Evolutionary conservation across 2,329 filamentous ascomycete species (phyloP).

Genomic region (Trichophyton schoenleinii): DNA sequence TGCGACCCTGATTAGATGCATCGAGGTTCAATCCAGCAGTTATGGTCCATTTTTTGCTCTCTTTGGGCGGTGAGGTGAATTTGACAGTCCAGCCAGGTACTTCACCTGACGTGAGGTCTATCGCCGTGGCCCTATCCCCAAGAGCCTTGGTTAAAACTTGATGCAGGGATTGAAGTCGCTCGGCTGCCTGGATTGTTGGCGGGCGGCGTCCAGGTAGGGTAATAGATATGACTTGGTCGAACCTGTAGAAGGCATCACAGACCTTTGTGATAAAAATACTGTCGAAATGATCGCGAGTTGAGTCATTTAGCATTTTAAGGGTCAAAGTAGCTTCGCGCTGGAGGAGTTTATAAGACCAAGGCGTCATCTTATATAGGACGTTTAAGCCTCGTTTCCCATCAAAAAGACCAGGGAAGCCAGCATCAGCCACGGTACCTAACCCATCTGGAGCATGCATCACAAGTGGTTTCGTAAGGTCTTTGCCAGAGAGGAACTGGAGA

Average conservation of each 20-base stretch:
- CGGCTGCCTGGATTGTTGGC: constrained; percentile 17
- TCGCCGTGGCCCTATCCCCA: constrained; percentile 57
- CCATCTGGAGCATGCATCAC: constrained; percentile 27
- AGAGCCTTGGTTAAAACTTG: constrained; percentile 57
- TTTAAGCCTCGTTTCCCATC: constrained; percentile 66
- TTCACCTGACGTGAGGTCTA: constrained; percentile 44
- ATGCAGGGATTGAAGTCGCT: constrained; percentile 39
- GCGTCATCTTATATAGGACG: constrained; percentile 76
- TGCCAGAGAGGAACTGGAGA: constrained; percentile 70
- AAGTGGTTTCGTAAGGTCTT: constrained; percentile 59
- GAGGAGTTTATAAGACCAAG: constrained; percentile 66
- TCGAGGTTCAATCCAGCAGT: constrained; percentile 64
- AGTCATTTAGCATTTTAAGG: constrained; percentile 61
- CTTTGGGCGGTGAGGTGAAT: constrained; percentile 23
- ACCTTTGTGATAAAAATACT: constrained; percentile 61
- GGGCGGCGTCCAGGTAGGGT: constrained; percentile 20
- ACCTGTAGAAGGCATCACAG: constrained; percentile 40
- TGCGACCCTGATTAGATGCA: constrained; percentile 55
- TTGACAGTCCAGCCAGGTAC: constrained; percentile 38
- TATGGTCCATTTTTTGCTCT: constrained; percentile 18
- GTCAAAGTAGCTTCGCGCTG: constrained; percentile 63
- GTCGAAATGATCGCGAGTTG: constrained; percentile 66
- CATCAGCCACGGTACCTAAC: constrained; percentile 20
- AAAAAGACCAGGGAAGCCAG: constrained; percentile 58
- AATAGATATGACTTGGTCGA: constrained; percentile 40